A percentile compares a stretch with the other conserved stretches of the same genome.
Evolutionary conservation across 768 basidiomycete species (phyloP).

Genomic region (Gautieria morchelliformis): DNA sequence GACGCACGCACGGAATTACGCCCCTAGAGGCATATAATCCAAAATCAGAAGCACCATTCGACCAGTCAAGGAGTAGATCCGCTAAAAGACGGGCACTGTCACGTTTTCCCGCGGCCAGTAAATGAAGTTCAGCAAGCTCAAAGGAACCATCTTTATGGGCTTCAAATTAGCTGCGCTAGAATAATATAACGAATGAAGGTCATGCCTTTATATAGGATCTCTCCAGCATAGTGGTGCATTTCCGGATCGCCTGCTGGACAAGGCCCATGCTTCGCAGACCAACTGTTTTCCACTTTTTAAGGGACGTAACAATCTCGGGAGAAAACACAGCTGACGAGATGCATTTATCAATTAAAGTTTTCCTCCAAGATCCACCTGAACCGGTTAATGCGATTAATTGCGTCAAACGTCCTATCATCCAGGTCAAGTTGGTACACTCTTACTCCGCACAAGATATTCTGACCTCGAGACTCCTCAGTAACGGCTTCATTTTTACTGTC

Average conservation of each 20-base stretch:
- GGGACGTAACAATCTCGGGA: background rate
- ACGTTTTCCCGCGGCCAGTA: constrained; percentile 77
- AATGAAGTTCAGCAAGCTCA: constrained; percentile 68
- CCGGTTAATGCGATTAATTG: constrained; percentile 87
- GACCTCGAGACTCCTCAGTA: constrained; percentile 74
- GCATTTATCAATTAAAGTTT: constrained; percentile 77
- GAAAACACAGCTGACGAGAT: constrained; percentile 53
- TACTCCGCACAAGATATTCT: constrained; percentile 18
- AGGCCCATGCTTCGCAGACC: constrained; percentile 72
- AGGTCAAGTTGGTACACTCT: background rate
- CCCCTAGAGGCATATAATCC: constrained; percentile 81
- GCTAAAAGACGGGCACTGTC: constrained; percentile 85
- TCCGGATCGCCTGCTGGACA: constrained; percentile 82
- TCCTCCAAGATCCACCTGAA: constrained; percentile 75
- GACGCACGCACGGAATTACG: constrained; percentile 68
- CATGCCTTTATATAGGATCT: constrained; percentile 76
- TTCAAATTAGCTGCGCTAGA: background rate
- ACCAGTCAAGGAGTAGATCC: constrained; percentile 82
- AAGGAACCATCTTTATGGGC: constrained; percentile 56
- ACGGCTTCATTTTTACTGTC: constrained; percentile 63
- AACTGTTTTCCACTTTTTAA: constrained; percentile 38
- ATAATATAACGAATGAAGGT: background rate
- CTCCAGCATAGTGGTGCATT: constrained; percentile 85
- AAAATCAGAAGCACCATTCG: constrained; percentile 27
- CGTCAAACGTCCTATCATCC: constrained; percentile 61